phyloP scores from a whole-genome alignment of 371 early-diverging fungal genomes.

The Apophysomyces elegans region DNA sequence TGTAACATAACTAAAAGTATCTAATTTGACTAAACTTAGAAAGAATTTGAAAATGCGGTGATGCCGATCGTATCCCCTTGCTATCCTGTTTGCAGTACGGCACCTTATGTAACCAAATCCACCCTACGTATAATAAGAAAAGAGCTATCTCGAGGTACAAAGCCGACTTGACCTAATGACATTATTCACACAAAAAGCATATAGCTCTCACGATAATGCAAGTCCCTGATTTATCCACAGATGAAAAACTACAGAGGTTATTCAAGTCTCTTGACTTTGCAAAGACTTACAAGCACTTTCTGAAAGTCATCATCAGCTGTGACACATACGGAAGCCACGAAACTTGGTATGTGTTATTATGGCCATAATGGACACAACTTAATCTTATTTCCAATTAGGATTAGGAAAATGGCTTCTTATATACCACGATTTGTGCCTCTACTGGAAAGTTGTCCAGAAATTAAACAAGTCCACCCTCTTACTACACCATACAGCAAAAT shows the following conservation, averaged over 20 bases:
- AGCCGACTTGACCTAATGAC: neutral
- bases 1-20: neutral
- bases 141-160: slow-evolving; percentile 44
- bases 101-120: slow-evolving; percentile 37
- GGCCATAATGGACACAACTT: neutral
- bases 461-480: slow-evolving; percentile 31
- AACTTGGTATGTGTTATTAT: slow-evolving; percentile 29
- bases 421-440: slow-evolving; percentile 35
- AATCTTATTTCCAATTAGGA: slow-evolving; percentile 21
- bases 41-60: slow-evolving; percentile 29
- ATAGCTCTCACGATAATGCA: neutral
- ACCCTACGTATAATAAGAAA: slow-evolving; percentile 28
- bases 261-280: slow-evolving; percentile 33
- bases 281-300: slow-evolving; percentile 29
- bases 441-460: slow-evolving; percentile 20
- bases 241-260: slow-evolving; percentile 24
- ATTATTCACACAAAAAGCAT: neutral
- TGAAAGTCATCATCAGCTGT: slow-evolving; percentile 30
- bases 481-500: slow-evolving; percentile 9
- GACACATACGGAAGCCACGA: slow-evolving; percentile 35
- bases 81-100: slow-evolving; percentile 35
- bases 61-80: slow-evolving; percentile 53
- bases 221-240: neutral
- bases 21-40: slow-evolving; percentile 11
- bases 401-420: slow-evolving; percentile 32